A percentile compares a stretch with the other conserved stretches of the same genome.
Evolutionary conservation across 2,329 filamentous ascomycete genomes (phyloP).

Genomic region (Akanthomyces lecanii): DNA sequence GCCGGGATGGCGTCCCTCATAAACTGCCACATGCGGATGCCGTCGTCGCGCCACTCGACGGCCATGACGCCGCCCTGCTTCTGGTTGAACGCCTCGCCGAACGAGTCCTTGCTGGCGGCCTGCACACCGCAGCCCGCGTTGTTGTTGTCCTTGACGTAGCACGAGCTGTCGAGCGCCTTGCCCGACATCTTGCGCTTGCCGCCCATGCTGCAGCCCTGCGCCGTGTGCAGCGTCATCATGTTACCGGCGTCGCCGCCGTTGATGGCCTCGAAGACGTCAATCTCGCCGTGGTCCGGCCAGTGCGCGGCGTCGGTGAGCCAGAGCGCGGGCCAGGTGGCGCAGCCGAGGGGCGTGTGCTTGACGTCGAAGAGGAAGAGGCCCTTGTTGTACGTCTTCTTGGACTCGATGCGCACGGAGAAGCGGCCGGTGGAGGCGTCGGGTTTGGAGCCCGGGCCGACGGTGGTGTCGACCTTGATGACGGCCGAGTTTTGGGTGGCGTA

Average conservation of each 20-base stretch:
- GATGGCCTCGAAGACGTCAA: constrained; percentile 57
- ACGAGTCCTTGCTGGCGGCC: constrained; percentile 37
- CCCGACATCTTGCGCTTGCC: constrained; percentile 53
- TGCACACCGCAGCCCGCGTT: constrained; percentile 57
- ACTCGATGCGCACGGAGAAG: constrained; percentile 60
- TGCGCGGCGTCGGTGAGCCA: constrained; percentile 59
- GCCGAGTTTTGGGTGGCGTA: constrained; percentile 51
- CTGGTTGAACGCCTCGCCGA: constrained; percentile 49
- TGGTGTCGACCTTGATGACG: constrained; percentile 58
- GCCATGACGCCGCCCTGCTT: constrained; percentile 56
- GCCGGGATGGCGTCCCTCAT: constrained; percentile 41
- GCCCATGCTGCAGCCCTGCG: constrained; percentile 45
- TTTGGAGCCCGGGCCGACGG: constrained; percentile 41
- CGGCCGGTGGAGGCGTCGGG: constrained; percentile 56
- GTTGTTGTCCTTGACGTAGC: constrained; percentile 45
- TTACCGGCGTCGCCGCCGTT: constrained; percentile 54
- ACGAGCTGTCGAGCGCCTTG: constrained; percentile 38
- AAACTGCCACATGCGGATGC: constrained; percentile 63
- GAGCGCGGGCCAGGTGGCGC: constrained; percentile 61
- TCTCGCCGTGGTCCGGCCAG: constrained; percentile 63
- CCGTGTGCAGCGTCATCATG: constrained; percentile 58
- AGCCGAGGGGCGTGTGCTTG: constrained; percentile 59
- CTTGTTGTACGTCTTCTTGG: constrained; percentile 54
- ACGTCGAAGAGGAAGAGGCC: constrained; percentile 67
- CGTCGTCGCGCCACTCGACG: constrained; percentile 55